Conservation (phyloP, 768 basidiomycete species). For the Calocera cornea region DNA sequence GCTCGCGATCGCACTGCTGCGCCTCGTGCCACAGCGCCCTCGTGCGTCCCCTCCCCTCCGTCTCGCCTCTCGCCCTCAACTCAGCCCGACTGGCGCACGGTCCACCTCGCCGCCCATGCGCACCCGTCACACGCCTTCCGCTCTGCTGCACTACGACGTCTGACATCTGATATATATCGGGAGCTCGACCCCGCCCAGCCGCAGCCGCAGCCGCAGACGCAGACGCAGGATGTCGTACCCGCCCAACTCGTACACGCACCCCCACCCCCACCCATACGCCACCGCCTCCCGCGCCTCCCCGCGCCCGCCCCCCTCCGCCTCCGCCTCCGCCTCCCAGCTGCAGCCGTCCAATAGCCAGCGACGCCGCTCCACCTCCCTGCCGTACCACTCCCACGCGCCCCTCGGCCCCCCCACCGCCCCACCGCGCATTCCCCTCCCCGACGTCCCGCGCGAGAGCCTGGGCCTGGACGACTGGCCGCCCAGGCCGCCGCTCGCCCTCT, state of each 20-base stretch:
- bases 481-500: neutral
- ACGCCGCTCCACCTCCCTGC: neutral
- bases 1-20: too few species aligned
- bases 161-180: too few species aligned
- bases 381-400: neutral
- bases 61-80: too few species aligned
- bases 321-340: neutral
- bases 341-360: neutral
- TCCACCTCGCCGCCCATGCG: too few species aligned
- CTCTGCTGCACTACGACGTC: too few species aligned
- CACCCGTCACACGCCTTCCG: too few species aligned
- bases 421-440: neutral
- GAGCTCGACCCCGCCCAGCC: too few species aligned
- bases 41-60: too few species aligned
- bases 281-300: neutral
- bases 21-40: too few species aligned
- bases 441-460: neutral
- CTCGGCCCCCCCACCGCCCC: neutral
- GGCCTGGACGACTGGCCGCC: neutral
- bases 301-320: neutral
- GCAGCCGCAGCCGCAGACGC: too few species aligned
- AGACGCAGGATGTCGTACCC: neutral
- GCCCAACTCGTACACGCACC: conserved; percentile 5
- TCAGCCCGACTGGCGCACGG: too few species aligned
- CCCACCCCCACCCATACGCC: neutral